Percentiles rank a stretch among this genome's conserved stretches.
These are phyloP conservation scores for Phytophthora kernoviae DNA, from an alignment of 352 stramenopile species.

Conservation along the genomic window DNA sequence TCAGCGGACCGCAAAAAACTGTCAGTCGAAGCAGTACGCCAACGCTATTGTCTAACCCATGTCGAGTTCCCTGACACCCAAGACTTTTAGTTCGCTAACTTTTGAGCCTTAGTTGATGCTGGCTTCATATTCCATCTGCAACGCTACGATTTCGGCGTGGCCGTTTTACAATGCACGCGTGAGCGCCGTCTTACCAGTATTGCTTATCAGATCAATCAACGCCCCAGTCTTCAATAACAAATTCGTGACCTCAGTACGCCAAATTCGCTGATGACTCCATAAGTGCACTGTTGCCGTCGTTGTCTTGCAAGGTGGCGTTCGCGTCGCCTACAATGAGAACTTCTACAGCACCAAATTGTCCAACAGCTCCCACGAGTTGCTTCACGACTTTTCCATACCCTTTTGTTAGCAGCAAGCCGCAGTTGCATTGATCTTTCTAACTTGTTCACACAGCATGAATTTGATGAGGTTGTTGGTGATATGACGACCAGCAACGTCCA, in stretches of 20 bases:
- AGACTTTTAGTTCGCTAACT: no score
- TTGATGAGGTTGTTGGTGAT: no score
- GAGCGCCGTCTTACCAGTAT: constrained; percentile 4
- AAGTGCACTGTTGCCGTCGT: neutral
- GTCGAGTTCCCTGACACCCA: no score
- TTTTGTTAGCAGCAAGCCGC: neutral
- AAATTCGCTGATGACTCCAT: neutral
- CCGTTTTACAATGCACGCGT: neutral
- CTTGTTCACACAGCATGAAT: no score
- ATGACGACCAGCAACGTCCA: no score
- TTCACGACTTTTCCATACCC: no score
- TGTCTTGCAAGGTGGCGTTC: neutral
- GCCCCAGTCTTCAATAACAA: neutral
- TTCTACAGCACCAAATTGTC: neutral
- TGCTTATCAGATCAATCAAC: neutral
- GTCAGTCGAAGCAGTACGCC: no score
- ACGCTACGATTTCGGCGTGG: neutral
- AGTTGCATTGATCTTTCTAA: no score
- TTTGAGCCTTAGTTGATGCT: neutral
- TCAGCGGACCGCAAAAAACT: no score
- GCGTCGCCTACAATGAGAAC: neutral
- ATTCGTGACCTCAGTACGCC: neutral
- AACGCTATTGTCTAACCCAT: no score
- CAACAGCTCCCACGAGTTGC: neutral
- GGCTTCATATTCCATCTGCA: neutral